Conservation (phyloP, 768 basidiomycete species). For the Amanita subjunquillea region DNA sequence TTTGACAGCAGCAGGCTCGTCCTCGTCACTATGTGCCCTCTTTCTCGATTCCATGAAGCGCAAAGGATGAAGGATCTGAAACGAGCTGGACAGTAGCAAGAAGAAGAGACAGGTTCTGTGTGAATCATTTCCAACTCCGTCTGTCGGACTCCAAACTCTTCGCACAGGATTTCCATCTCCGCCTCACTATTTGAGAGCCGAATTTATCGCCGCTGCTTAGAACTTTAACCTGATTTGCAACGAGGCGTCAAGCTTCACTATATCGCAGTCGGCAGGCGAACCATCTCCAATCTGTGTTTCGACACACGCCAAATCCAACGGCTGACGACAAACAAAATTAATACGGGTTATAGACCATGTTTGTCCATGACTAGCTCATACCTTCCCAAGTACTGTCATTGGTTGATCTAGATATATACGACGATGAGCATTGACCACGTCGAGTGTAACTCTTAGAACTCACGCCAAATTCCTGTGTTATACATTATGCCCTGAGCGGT, state of each 20-base stretch:
- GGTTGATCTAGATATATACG: constrained; percentile 64
- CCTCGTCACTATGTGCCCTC: constrained; percentile 43
- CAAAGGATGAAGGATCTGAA: constrained; percentile 12
- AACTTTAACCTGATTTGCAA: constrained; percentile 25
- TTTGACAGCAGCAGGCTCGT: constrained; percentile 37
- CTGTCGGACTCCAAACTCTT: constrained; percentile 25
- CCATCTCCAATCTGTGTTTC: constrained; percentile 90
- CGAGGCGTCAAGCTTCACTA: constrained; percentile 41
- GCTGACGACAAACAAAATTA: constrained; percentile 24
- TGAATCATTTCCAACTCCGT: constrained; percentile 31
- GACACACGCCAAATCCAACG: constrained; percentile 78
- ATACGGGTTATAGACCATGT: background rate
- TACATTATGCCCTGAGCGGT: constrained; percentile 83
- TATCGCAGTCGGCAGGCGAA: constrained; percentile 74
- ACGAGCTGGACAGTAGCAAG: constrained; percentile 10
- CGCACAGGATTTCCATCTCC: background rate
- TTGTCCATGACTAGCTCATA: constrained; percentile 17
- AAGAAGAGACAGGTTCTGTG: constrained; percentile 4
- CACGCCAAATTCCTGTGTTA: constrained; percentile 81
- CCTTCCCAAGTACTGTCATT: constrained; percentile 72
- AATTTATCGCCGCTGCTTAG: constrained; percentile 1
- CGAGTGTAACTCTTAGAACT: constrained; percentile 24
- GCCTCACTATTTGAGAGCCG: constrained; percentile 3
- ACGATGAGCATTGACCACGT: background rate
- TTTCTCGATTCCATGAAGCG: constrained; percentile 46